Evolutionary conservation across 176 grass and related monocot genomes (phyloP).

Genomic region (Musa schizocarpa): DNA sequence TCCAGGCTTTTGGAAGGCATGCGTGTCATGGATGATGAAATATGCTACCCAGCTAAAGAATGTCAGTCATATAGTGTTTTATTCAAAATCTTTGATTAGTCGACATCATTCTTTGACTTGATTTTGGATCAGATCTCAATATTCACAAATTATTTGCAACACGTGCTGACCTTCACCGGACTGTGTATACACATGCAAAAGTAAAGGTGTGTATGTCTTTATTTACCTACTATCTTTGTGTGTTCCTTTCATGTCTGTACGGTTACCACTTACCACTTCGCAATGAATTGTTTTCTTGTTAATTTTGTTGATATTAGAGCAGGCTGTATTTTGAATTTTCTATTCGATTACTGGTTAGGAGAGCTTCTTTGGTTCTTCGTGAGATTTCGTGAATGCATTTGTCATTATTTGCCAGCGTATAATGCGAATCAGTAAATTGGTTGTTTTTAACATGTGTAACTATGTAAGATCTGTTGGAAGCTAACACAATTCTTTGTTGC

Average conservation of each 20-base stretch:
- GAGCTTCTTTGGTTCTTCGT: not conserved
- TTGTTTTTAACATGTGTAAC: not conserved
- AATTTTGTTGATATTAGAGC: not conserved
- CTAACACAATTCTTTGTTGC: not conserved
- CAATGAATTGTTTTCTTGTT: not conserved
- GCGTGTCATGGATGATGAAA: constrained; percentile 84
- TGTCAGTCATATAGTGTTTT: constrained; percentile 39
- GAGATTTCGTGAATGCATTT: not conserved
- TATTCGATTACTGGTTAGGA: not conserved
- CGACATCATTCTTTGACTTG: not conserved
- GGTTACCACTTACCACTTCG: not conserved
- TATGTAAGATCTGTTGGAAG: not conserved
- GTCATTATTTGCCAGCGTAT: too few species aligned
- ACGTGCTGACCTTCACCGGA: constrained; percentile 80
- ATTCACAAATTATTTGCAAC: constrained; percentile 86
- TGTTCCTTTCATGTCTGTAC: not conserved
- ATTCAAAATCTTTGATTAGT: not conserved
- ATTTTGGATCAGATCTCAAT: constrained; percentile 53
- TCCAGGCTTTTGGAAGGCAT: constrained; percentile 63
- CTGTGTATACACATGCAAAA: constrained; percentile 93
- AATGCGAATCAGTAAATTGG: not conserved
- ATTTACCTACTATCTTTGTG: not conserved
- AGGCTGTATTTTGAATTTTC: not conserved
- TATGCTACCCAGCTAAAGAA: constrained; percentile 97
- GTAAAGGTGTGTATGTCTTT: constrained; percentile 51